phyloP scores from a whole-genome alignment of 2,329 filamentous ascomycete species.

The Emmonsiellopsis sp. region DNA sequence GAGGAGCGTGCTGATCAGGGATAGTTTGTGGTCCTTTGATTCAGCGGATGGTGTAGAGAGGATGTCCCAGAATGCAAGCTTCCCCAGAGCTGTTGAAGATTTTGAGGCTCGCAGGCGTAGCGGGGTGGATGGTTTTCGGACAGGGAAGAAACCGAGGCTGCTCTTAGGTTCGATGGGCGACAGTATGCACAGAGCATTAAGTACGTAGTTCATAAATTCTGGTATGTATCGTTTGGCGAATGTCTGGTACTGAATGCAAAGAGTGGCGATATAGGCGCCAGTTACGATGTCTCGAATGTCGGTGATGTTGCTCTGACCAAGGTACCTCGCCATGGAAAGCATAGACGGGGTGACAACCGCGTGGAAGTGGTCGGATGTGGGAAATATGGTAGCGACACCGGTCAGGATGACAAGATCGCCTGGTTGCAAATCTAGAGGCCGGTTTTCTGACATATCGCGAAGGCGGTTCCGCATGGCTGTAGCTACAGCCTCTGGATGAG shows the following conservation, averaged over 20 bases:
- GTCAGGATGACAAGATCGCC: slow-evolving; percentile 79
- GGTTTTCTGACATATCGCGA: slow-evolving; percentile 43
- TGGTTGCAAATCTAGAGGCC: slow-evolving; percentile 43
- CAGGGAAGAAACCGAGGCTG: slow-evolving; percentile 50
- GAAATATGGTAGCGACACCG: slow-evolving; percentile 75
- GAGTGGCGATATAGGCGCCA: slow-evolving; percentile 69
- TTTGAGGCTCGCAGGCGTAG: slow-evolving; percentile 39
- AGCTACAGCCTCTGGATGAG: slow-evolving; percentile 68
- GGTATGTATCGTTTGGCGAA: slow-evolving; percentile 82
- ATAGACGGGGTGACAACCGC: slow-evolving; percentile 86
- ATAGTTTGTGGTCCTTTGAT: slow-evolving; percentile 38
- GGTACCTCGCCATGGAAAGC: slow-evolving; percentile 71
- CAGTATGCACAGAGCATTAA: slow-evolving; percentile 63
- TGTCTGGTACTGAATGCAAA: slow-evolving; percentile 73
- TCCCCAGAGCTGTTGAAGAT: slow-evolving; percentile 33
- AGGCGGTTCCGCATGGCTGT: slow-evolving; percentile 70
- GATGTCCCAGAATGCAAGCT: slow-evolving; percentile 54
- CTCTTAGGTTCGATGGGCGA: slow-evolving; percentile 46
- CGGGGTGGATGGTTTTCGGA: slow-evolving; percentile 47
- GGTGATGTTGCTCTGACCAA: slow-evolving; percentile 66
- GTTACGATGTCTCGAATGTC: slow-evolving; percentile 57
- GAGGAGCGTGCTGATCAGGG: slow-evolving; percentile 54
- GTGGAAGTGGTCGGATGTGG: slow-evolving; percentile 95
- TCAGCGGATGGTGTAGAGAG: slow-evolving; percentile 16
- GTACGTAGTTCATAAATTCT: slow-evolving; percentile 72